Percentiles rank a stretch among this genome's conserved stretches.
Evolutionary conservation across 371 early-diverging fungal genomes (phyloP).

Genomic region (Smittium culicis): DNA sequence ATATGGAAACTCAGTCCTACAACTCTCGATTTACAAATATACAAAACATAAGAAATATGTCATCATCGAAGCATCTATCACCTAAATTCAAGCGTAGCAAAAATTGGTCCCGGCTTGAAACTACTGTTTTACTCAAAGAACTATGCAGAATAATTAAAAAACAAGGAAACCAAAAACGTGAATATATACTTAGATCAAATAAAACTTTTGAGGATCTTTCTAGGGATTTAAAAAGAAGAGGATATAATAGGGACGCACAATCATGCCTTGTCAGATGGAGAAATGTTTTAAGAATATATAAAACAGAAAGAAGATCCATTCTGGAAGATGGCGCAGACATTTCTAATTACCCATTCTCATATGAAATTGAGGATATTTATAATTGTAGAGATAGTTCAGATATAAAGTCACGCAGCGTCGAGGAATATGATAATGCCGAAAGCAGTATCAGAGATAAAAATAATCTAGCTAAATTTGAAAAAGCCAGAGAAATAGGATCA

Average conservation of each 20-base stretch:
- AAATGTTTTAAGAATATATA: slow-evolving; percentile 32
- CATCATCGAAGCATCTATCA: slow-evolving; percentile 31
- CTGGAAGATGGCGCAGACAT: slow-evolving; percentile 21
- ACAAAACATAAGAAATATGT: no score
- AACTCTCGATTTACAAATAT: no score
- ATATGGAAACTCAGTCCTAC: no score
- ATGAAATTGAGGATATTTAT: slow-evolving; percentile 29
- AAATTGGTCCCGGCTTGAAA: slow-evolving; percentile 31
- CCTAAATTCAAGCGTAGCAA: slow-evolving; percentile 33
- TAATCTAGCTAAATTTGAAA: no score
- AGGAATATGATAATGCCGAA: no score
- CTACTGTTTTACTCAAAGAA: slow-evolving; percentile 25
- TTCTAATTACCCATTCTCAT: slow-evolving; percentile 25
- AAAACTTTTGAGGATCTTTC: slow-evolving; percentile 29
- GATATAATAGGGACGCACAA: slow-evolving; percentile 30
- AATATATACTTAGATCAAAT: slow-evolving; percentile 25
- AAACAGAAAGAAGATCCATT: slow-evolving; percentile 20
- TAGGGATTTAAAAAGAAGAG: slow-evolving; percentile 22
- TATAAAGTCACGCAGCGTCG: no score
- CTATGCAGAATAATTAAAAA: slow-evolving; percentile 26
- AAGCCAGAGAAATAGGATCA: no score
- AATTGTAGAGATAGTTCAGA: no score
- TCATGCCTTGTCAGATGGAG: slow-evolving; percentile 35
- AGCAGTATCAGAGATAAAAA: no score
- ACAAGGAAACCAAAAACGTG: slow-evolving; percentile 29